phyloP scores from a whole-genome alignment of 2,329 filamentous ascomycete genomes.

The Helicocarpus griseus region DNA sequence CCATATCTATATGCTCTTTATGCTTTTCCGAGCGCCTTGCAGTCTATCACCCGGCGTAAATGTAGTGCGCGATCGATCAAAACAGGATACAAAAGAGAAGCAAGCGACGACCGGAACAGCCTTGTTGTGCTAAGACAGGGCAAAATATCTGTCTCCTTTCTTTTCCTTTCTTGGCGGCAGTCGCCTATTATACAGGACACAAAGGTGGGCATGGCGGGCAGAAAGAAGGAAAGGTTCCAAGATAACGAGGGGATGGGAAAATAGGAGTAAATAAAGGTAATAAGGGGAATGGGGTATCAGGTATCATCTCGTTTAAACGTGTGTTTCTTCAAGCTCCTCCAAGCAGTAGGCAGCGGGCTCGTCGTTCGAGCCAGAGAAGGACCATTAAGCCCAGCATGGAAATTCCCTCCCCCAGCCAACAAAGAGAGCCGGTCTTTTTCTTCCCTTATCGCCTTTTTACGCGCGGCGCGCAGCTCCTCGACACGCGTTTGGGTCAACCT shows the following conservation, averaged over 20 bases:
- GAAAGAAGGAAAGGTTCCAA: background rate
- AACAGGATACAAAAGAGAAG: too few relatives aligned
- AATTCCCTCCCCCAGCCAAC: constrained; percentile 14
- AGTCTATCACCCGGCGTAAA: too few relatives aligned
- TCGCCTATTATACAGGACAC: too few relatives aligned
- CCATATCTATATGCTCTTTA: too few relatives aligned
- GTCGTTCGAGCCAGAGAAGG: constrained; percentile 6
- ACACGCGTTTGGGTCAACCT: constrained; percentile 74
- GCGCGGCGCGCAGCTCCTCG: constrained; percentile 63
- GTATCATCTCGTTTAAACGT: constrained; percentile 16
- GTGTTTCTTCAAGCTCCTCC: constrained; percentile 13
- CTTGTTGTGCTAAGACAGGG: too few relatives aligned
- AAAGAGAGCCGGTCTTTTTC: constrained; percentile 32
- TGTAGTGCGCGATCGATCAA: too few relatives aligned
- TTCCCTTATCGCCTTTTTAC: constrained; percentile 43
- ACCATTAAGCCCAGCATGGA: constrained; percentile 4
- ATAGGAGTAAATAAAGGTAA: constrained; percentile 7
- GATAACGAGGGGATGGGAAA: background rate
- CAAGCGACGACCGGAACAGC: too few relatives aligned
- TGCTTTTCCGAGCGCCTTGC: too few relatives aligned
- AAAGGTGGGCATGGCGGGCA: too few relatives aligned
- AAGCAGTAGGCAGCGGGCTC: constrained; percentile 8
- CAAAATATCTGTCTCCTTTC: too few relatives aligned
- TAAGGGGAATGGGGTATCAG: constrained; percentile 7
- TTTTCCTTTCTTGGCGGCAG: too few relatives aligned